phyloP scores from a whole-genome alignment of 2,329 filamentous ascomycete genomes.

The Tolypocladium capitatum region DNA sequence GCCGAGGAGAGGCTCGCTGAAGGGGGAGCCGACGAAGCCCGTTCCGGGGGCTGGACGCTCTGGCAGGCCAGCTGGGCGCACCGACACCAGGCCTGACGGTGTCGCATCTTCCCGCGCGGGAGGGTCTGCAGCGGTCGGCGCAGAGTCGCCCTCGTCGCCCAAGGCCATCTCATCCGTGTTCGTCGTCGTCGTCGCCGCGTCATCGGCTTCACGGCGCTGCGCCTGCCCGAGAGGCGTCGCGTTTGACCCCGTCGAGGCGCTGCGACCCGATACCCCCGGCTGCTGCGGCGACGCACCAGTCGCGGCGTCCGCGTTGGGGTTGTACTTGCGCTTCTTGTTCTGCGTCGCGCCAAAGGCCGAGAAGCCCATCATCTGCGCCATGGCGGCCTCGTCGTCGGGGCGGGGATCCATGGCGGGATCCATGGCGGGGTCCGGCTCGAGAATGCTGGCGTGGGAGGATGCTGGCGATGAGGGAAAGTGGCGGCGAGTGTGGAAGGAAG shows the following conservation, averaged over 20 bases:
- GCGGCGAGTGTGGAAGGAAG: neutral
- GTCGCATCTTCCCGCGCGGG: neutral
- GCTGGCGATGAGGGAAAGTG: neutral
- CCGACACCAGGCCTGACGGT: slow-evolving; percentile 11
- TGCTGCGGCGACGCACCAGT: slow-evolving; percentile 2
- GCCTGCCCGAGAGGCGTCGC: slow-evolving; percentile 21
- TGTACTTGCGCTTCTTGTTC: slow-evolving; percentile 53
- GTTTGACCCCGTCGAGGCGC: slow-evolving; percentile 21
- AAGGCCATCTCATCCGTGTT: slow-evolving; percentile 35
- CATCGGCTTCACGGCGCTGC: slow-evolving; percentile 1
- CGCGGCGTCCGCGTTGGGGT: slow-evolving; percentile 36
- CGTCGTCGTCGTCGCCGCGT: slow-evolving; percentile 6
- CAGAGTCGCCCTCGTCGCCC: slow-evolving; percentile 21
- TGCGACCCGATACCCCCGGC: neutral
- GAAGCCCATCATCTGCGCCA: slow-evolving; percentile 62
- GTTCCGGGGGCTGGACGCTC: slow-evolving; percentile 14
- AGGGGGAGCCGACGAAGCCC: slow-evolving; percentile 3
- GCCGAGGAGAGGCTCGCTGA: neutral
- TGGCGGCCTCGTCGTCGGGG: slow-evolving; percentile 28
- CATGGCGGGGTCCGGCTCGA: slow-evolving; percentile 1
- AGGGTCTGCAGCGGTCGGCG: neutral
- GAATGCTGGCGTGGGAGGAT: neutral
- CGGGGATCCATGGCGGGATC: slow-evolving; percentile 8
- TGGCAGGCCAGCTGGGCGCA: slow-evolving; percentile 19
- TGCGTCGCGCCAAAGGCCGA: slow-evolving; percentile 50